Conservation (phyloP, 768 basidiomycete genomes). For the Phlebiopsis flavidoalba region DNA sequence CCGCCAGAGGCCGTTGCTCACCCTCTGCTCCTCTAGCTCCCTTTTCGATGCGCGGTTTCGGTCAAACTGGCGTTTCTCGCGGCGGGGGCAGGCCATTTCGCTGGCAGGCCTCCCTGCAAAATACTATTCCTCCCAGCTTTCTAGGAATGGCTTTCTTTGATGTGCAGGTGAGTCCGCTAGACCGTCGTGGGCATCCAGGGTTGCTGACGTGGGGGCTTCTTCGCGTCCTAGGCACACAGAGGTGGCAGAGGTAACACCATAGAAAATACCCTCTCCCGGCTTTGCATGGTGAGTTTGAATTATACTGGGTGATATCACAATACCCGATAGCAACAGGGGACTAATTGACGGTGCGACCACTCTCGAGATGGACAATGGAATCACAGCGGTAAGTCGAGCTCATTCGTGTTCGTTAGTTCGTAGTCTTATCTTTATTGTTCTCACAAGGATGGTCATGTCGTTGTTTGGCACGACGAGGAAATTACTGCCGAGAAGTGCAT, state of each 20-base stretch:
- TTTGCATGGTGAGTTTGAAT: constrained; percentile 61
- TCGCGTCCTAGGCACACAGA: constrained; percentile 54
- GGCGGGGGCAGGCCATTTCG: constrained; percentile 19
- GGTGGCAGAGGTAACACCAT: constrained; percentile 72
- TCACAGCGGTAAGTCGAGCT: constrained; percentile 51
- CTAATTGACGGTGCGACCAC: constrained; percentile 73
- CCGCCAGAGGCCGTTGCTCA: not conserved
- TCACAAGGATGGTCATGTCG: constrained; percentile 61
- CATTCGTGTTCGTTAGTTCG: not conserved
- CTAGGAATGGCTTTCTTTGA: constrained; percentile 36
- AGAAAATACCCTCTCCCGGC: constrained; percentile 66
- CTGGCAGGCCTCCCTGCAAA: constrained; percentile 21
- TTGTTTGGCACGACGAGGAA: constrained; percentile 79
- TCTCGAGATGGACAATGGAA: constrained; percentile 74
- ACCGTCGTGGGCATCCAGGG: not conserved
- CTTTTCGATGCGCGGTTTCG: not conserved
- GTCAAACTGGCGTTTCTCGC: constrained; percentile 1
- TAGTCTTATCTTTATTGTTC: not conserved
- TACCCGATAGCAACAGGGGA: constrained; percentile 41
- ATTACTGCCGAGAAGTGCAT: constrained; percentile 60
- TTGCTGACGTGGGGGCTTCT: not conserved
- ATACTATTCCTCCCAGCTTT: constrained; percentile 6
- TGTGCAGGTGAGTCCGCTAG: constrained; percentile 36
- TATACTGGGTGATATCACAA: not conserved
- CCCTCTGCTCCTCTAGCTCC: not conserved